Evolutionary conservation across 129 eudicot genomes (phyloP), one percentile per base, ranked within the genome.

Genomic region (Helianthus tuberosus): DNA sequence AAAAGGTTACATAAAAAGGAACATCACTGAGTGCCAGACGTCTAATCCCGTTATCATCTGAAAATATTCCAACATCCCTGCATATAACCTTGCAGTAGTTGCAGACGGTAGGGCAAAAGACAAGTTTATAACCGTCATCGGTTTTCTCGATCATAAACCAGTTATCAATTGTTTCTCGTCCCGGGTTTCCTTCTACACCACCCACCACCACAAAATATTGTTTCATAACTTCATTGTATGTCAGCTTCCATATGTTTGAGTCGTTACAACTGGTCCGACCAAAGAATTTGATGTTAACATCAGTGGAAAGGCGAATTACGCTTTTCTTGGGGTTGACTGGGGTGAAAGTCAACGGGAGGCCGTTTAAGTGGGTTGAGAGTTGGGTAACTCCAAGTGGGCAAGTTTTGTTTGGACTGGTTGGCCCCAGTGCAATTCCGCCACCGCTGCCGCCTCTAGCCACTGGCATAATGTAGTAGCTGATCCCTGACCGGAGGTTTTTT

Each of bases 101-200:
- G 65, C 89, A 81, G 1, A 81, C 86, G 0, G 71, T 78, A 0
- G 89, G 89, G 46, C 89, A 85, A n/a, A 54, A 81, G 11, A 74
- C 66, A 3, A 85, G 61, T 70, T 85, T 85, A 53, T 85, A 85
- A 55, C 84, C 80, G 11, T 53, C 69, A 1, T 69, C 66, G 2
- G 32, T 65, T 78, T 81, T 81, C 47, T 78, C 86, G 0, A 85
- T 78, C 27, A 78, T 81, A 43, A 81, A 85, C 89, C 84, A 85
- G 29, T 78, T 85, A 23, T 60, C 81, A 0, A 64, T 0, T 1
- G 83, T 84, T n/a, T 32, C 14, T 3, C 49, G 53, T 57, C 86
- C 89, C 14, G 86, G 89, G 64, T 85, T 78, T 20, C 86, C 89
- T 66, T 65, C 73, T 1, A 81, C 84, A 35, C 89, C 89, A 20